Percentiles rank a stretch among this genome's conserved stretches.
Evolutionary conservation across 1,284 basidiomycete genomes (phyloP).

Genomic region (Marasmius tenuissimus): DNA sequence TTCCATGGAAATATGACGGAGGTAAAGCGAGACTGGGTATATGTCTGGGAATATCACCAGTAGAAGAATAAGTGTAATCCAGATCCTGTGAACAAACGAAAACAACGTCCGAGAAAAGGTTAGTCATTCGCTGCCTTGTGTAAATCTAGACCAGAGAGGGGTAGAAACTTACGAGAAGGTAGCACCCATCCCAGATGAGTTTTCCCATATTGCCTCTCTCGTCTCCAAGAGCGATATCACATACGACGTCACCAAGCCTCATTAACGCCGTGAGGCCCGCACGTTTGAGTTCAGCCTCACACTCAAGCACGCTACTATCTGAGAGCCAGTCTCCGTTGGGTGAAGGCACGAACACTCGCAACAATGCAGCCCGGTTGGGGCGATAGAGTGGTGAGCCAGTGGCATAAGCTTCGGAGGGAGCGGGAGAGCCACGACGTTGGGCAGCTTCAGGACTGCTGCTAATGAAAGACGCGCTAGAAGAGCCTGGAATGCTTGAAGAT

Average conservation of each 20-base stretch:
- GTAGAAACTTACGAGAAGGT: conserved; percentile 61
- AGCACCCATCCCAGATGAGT: conserved; percentile 80
- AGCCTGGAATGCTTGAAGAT: conserved; percentile 30
- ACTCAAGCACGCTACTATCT: conserved; percentile 72
- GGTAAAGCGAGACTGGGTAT: conserved; percentile 73
- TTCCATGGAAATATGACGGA: conserved; percentile 82
- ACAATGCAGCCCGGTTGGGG: conserved; percentile 63
- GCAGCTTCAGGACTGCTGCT: too few relatives aligned
- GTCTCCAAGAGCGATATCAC: conserved; percentile 80
- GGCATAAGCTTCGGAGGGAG: conserved; percentile 18
- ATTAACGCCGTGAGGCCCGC: conserved; percentile 60
- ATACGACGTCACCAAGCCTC: conserved; percentile 73
- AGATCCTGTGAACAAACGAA: conserved; percentile 53
- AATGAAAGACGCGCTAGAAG: background rate
- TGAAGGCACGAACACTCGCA: conserved; percentile 78
- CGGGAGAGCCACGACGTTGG: background rate
- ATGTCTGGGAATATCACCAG: conserved; percentile 75
- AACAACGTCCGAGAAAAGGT: background rate
- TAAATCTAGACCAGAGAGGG: background rate
- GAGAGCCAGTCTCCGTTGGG: conserved; percentile 80
- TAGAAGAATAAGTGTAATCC: conserved; percentile 72
- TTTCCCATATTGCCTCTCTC: conserved; percentile 72
- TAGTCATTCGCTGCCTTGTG: background rate
- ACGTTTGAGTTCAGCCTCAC: conserved; percentile 71
- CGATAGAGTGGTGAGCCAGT: conserved; percentile 62